A percentile compares a stretch with the other conserved stretches of the same genome.
Conservation (phyloP, 1,139 yeast genomes). For the Blastobotrys illinoisensis region DNA sequence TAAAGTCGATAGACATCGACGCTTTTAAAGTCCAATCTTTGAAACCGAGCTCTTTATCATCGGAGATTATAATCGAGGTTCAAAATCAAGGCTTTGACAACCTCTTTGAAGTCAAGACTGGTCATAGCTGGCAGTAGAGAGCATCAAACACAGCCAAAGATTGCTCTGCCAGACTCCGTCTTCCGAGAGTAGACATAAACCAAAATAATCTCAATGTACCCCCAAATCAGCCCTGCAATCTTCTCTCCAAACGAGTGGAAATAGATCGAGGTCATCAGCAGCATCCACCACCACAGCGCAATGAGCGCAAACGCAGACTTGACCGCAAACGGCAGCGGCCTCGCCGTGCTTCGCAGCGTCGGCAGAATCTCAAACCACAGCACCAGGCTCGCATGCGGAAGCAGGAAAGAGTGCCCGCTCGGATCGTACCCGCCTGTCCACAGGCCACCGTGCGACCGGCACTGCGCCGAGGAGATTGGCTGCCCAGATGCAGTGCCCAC, state of each 20-base stretch:
- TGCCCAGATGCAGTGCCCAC: conserved; percentile 10
- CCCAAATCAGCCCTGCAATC: conserved; percentile 58
- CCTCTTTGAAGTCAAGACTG: no score
- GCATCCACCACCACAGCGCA: conserved; percentile 78
- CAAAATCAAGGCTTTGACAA: no score
- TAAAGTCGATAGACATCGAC: no score
- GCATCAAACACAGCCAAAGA: conserved; percentile 10
- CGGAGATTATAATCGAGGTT: no score
- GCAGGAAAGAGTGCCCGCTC: conserved; percentile 83
- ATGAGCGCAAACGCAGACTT: conserved; percentile 42
- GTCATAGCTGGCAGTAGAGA: no score
- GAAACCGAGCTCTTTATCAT: no score
- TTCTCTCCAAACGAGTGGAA: conserved; percentile 81
- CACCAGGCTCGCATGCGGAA: conserved; percentile 67
- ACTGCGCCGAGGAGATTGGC: conserved; percentile 41
- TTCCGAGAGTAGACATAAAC: conserved; percentile 37
- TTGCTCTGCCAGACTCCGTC: conserved; percentile 4
- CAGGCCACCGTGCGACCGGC: conserved; percentile 57
- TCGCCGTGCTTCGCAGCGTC: not conserved
- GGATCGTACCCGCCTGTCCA: conserved; percentile 98
- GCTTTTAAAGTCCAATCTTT: no score
- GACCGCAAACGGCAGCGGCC: conserved; percentile 23
- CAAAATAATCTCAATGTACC: conserved; percentile 43
- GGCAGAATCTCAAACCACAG: conserved; percentile 60
- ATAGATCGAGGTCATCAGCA: conserved; percentile 73